A percentile compares a stretch with the other conserved stretches of the same genome.
Evolutionary conservation across 306 rosid genomes (phyloP).

Genomic region (Coriaria nepalensis): DNA sequence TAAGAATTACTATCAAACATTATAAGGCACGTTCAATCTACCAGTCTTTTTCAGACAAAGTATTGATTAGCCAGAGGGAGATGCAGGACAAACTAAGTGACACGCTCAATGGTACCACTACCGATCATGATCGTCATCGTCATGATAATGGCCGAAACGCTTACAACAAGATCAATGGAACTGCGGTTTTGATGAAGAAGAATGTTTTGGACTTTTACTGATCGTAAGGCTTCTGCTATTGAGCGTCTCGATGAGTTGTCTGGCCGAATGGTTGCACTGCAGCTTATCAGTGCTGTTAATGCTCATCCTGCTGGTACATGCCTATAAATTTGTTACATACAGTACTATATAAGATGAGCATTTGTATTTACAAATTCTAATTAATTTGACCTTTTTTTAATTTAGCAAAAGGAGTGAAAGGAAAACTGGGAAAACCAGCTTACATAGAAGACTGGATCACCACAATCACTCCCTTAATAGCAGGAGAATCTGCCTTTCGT

Average conservation of each 20-base stretch:
- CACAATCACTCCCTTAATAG: constrained; percentile 25
- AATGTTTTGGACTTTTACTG: constrained; percentile 15
- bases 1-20: no score
- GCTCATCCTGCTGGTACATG: constrained; percentile 12
- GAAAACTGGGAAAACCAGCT: constrained; percentile 46
- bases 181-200: constrained; percentile 12
- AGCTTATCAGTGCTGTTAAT: constrained; percentile 3
- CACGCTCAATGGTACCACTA: no score
- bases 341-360: background rate
- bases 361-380: background rate
- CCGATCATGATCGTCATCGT: no score
- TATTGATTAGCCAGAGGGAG: no score
- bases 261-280: constrained; percentile 10
- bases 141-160: no score
- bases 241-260: constrained; percentile 3
- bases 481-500: constrained; percentile 27
- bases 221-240: constrained; percentile 2
- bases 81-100: no score
- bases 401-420: constrained; percentile 31
- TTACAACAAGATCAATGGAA: constrained; percentile 1
- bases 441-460: constrained; percentile 37
- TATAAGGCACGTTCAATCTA: no score
- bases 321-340: background rate
- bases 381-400: background rate
- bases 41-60: no score